phyloP scores from a whole-genome alignment of 2,329 filamentous ascomycete genomes.

The Blastomyces percursus region DNA sequence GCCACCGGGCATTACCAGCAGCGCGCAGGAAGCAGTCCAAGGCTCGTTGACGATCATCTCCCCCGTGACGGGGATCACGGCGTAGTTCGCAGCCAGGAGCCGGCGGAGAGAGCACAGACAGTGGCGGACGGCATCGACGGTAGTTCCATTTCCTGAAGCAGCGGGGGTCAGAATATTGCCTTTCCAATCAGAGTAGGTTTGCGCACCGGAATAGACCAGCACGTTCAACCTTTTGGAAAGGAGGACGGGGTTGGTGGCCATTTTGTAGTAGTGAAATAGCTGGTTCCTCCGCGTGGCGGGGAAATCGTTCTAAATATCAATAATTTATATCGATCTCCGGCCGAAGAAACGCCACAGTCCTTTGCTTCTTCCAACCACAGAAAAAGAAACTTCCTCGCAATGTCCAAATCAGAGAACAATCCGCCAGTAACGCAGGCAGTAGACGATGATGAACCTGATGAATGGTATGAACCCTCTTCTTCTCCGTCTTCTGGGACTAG shows the following conservation, averaged over 20 bases:
- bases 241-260: slow-evolving; percentile 38
- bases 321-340: background rate
- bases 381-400: slow-evolving; percentile 22
- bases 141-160: slow-evolving; percentile 64
- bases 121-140: slow-evolving; percentile 78
- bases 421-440: slow-evolving; percentile 33
- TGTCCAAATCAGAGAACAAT: slow-evolving; percentile 47
- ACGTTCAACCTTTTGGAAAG: slow-evolving; percentile 68
- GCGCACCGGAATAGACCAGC: slow-evolving; percentile 75
- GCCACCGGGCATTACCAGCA: slow-evolving; percentile 85
- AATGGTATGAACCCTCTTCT: slow-evolving; percentile 55
- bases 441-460: slow-evolving; percentile 82
- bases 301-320: background rate
- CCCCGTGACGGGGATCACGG: slow-evolving; percentile 74
- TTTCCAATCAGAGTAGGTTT: slow-evolving; percentile 19
- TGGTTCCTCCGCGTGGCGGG: background rate
- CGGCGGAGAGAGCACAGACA: slow-evolving; percentile 77
- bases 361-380: background rate
- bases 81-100: slow-evolving; percentile 81
- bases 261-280: slow-evolving; percentile 9
- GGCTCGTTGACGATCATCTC: slow-evolving; percentile 77
- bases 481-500: slow-evolving; percentile 10
- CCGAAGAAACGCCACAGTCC: background rate
- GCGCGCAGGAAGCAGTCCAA: slow-evolving; percentile 74
- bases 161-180: slow-evolving; percentile 22